phyloP scores from a whole-genome alignment of 805 yeast species.

The Hanseniaspora meyeri region DNA sequence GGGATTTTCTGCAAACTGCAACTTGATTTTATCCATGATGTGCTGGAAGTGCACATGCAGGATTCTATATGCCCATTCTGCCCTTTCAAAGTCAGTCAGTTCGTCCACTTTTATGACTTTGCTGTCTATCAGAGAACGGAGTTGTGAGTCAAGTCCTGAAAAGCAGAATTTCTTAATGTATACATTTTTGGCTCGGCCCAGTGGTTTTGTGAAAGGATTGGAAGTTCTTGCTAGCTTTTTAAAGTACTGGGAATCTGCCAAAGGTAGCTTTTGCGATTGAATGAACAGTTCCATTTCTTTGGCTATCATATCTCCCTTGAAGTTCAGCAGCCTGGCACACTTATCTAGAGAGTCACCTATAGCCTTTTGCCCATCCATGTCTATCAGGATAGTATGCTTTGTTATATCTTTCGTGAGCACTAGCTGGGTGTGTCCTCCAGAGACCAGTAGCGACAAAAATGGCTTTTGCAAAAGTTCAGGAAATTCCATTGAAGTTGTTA shows the following conservation, averaged over 20 bases:
- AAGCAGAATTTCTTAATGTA: neutral
- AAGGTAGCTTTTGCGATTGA: conserved; percentile 20
- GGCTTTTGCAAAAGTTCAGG: conserved; percentile 40
- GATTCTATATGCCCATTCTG: conserved; percentile 38
- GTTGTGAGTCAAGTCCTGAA: conserved; percentile 5
- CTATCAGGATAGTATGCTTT: conserved; percentile 59
- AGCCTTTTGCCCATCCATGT: conserved; percentile 69
- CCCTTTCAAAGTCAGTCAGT: conserved; percentile 16
- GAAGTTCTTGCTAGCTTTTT: conserved; percentile 10
- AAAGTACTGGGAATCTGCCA: neutral
- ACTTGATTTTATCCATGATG: conserved; percentile 49
- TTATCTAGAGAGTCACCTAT: conserved; percentile 90
- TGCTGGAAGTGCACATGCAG: conserved; percentile 66
- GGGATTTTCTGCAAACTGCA: conserved; percentile 30
- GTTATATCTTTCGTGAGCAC: conserved; percentile 50
- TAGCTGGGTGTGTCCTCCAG: conserved; percentile 92
- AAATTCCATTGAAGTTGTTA: conserved; percentile 45
- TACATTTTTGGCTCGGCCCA: conserved; percentile 65
- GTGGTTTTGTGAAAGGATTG: conserved; percentile 40
- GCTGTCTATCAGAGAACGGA: neutral
- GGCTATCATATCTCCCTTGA: conserved; percentile 75
- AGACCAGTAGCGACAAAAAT: conserved; percentile 62
- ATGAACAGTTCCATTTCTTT: conserved; percentile 59
- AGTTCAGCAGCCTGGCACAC: conserved; percentile 75
- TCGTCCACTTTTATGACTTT: neutral